These are phyloP conservation scores for Trichoderma parareesei DNA, from an alignment of 495 filamentous ascomycete genomes.

Conservation along the genomic window DNA sequence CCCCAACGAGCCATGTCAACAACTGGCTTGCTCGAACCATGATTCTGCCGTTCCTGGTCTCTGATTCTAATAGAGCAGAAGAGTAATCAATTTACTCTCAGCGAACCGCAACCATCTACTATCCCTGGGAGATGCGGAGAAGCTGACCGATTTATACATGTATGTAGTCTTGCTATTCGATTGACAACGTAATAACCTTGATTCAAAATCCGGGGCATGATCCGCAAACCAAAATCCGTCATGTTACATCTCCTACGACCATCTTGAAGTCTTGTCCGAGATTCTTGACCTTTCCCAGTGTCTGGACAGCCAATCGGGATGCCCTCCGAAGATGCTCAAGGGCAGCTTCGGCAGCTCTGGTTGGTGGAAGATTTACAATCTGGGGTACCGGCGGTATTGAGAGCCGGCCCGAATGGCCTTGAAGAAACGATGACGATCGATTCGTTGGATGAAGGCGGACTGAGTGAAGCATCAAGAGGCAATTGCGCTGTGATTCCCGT, in stretches of 20 bases:
- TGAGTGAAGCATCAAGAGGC: not conserved
- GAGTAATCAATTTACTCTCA: not conserved
- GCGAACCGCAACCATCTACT: not conserved
- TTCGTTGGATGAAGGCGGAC: too few relatives aligned
- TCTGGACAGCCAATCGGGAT: constrained; percentile 5
- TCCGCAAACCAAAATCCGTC: constrained; percentile 1
- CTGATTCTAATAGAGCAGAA: not conserved
- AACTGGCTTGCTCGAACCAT: not conserved
- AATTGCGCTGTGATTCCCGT: not conserved
- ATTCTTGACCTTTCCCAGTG: not conserved
- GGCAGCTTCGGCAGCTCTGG: not conserved
- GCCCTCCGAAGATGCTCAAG: not conserved
- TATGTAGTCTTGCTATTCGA: too few relatives aligned
- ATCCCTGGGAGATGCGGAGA: not conserved
- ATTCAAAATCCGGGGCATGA: not conserved
- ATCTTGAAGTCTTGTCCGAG: not conserved
- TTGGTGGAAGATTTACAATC: constrained; percentile 6
- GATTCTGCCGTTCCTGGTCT: not conserved
- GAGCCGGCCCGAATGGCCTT: constrained; percentile 1
- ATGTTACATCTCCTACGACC: not conserved
- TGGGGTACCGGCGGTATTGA: constrained; percentile 3
- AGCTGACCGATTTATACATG: not conserved
- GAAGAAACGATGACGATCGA: not conserved
- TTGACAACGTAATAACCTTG: not conserved
- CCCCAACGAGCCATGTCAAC: not conserved